A percentile compares a stretch with the other conserved stretches of the same genome.
These are phyloP conservation scores for Fusarium globosum DNA, from an alignment of 2,329 filamentous ascomycete genomes.

Conservation along the genomic window DNA sequence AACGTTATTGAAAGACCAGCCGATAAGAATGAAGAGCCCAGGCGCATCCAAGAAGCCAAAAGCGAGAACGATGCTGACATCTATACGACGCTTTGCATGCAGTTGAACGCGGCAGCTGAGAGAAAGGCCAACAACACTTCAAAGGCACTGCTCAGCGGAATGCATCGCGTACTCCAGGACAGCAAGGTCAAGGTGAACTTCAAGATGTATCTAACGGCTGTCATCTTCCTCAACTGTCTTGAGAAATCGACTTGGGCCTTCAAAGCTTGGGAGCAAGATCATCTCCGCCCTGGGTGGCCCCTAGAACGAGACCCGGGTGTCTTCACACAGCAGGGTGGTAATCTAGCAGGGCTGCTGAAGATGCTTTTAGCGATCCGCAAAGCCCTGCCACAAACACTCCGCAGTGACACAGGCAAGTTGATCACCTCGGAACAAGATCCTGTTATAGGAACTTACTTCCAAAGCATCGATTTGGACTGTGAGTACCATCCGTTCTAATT, in stretches of 20 bases:
- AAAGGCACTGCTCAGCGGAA: slow-evolving; percentile 66
- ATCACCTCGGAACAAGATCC: slow-evolving; percentile 60
- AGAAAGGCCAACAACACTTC: slow-evolving; percentile 71
- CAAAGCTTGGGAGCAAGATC: slow-evolving; percentile 74
- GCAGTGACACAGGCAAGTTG: slow-evolving; percentile 61
- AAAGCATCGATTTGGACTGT: slow-evolving; percentile 68
- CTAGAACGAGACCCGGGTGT: slow-evolving; percentile 65
- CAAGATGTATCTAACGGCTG: slow-evolving; percentile 69
- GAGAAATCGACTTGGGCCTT: slow-evolving; percentile 77
- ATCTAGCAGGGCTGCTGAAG: slow-evolving; percentile 67
- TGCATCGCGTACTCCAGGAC: slow-evolving; percentile 71
- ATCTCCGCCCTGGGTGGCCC: slow-evolving; percentile 69
- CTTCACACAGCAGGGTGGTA: slow-evolving; percentile 69
- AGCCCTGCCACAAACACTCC: slow-evolving; percentile 65
- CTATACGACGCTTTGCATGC: slow-evolving; percentile 71
- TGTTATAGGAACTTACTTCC: slow-evolving; percentile 63
- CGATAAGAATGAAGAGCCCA: slow-evolving; percentile 53
- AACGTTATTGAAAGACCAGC: slow-evolving; percentile 62
- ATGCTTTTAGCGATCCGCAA: slow-evolving; percentile 72
- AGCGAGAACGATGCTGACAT: slow-evolving; percentile 64
- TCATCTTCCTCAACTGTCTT: slow-evolving; percentile 73
- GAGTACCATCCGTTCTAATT: slow-evolving; percentile 47
- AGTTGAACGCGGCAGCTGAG: slow-evolving; percentile 73
- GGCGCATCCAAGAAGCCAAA: slow-evolving; percentile 61
- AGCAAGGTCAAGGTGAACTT: slow-evolving; percentile 70